Evolutionary conservation across 306 rosid genomes (phyloP), one percentile per base, ranked within the genome.

Genomic region (Vigna radiata): DNA sequence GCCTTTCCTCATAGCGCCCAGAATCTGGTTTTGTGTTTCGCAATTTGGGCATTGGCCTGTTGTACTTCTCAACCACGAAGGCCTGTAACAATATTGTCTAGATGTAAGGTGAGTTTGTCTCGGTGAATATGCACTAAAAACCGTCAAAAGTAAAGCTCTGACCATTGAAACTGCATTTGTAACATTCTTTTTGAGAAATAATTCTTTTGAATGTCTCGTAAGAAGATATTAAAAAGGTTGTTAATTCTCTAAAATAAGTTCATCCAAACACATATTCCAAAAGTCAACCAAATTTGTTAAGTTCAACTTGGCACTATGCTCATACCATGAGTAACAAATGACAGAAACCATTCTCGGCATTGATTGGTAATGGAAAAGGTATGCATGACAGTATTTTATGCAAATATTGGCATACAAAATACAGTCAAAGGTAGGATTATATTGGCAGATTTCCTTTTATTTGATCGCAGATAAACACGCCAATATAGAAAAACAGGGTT

Each of bases 31-130:
- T 87, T 11, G 94, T 92, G 52, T 89, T 85, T 68, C 97, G 89
- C 62, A 92, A 76, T 73, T 85, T 96, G 5, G 97, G 99, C 85
- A 96, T 84, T 2, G 98, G 88, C 66, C 97, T 89, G 41, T 81
- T 82, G 33, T 84, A 87, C 79, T 73, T 92, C 19, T 92, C 93
- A 81, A 89, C 94, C 89, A 92, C 81, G 31, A 78, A 83, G 17
- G 94, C 92, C 99, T 96, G 94, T 31, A 74, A 53, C 17, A 68
- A 21, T 21, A 55, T 63, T 7, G 69, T 16, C 54, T 41, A 31
- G 76, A 53, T 11, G 50, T 50, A n/a, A 56, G 69, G 58, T 52
- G n/a, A 41, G 63, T 27, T 60, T 77, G 71, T 36, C 83, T 18
- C 0, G 0, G 17, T 25, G 55, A 68, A 65, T 17, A 29, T 21